Conservation (phyloP, 768 basidiomycete genomes). For the Pulveroboletus sp. region DNA sequence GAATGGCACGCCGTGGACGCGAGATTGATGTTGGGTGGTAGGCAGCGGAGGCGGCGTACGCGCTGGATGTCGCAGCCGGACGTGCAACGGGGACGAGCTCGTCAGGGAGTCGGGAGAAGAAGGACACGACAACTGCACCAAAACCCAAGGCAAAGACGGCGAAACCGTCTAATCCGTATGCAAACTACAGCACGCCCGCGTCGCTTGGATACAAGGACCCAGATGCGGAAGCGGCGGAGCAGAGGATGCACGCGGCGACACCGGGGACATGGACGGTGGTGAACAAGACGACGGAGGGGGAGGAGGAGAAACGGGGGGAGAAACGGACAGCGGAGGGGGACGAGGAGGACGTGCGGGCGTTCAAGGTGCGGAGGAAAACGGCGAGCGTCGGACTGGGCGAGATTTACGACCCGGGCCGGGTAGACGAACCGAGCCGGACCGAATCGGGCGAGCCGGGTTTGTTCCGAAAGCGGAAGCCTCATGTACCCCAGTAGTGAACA, state of each 20-base stretch:
- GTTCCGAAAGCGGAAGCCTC: slow-evolving; percentile 20
- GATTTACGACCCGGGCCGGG: slow-evolving; percentile 70
- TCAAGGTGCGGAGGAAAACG: slow-evolving; percentile 68
- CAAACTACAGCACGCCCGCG: slow-evolving; percentile 86
- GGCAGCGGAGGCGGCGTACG: slow-evolving; percentile 80
- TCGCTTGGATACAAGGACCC: slow-evolving; percentile 81
- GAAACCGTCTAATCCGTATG: slow-evolving; percentile 63
- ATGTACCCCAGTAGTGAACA: too few species aligned
- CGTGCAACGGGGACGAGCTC: slow-evolving; percentile 35
- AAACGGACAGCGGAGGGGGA: slow-evolving; percentile 41
- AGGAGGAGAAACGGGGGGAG: slow-evolving; percentile 19
- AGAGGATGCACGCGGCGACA: slow-evolving; percentile 61
- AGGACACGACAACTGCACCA: slow-evolving; percentile 15
- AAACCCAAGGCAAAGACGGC: slow-evolving; percentile 39
- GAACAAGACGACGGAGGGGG: slow-evolving; percentile 8
- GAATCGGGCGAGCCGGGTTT: slow-evolving; percentile 12
- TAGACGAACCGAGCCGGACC: not conserved
- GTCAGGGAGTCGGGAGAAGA: slow-evolving; percentile 8
- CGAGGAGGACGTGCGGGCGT: slow-evolving; percentile 52
- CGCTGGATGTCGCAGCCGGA: slow-evolving; percentile 73
- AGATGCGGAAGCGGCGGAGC: slow-evolving; percentile 67
- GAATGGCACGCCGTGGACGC: not conserved
- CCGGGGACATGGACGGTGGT: slow-evolving; percentile 81
- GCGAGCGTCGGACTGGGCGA: slow-evolving; percentile 61
- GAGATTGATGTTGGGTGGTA: slow-evolving; percentile 26